phyloP scores from a whole-genome alignment of 495 filamentous ascomycete species.

The Hypoxylon crocopeplum region DNA sequence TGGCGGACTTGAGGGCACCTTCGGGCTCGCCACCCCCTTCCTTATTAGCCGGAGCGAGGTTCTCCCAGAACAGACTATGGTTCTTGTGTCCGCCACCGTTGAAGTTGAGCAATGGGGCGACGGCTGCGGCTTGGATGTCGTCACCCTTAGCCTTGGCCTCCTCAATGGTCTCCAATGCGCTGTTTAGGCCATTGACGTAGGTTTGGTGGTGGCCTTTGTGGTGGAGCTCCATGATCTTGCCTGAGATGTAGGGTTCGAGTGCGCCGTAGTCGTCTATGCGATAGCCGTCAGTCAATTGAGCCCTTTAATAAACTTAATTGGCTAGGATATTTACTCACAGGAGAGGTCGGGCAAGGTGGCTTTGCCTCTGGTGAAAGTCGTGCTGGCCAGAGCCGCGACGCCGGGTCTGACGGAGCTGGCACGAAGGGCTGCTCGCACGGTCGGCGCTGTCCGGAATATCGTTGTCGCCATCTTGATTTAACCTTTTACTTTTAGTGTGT shows the following conservation, averaged over 20 bases:
- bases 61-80: slow-evolving; percentile 98
- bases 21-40: slow-evolving; percentile 78
- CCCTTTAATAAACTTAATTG: not conserved
- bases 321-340: slow-evolving; percentile 63
- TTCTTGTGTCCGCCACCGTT: slow-evolving; percentile 95
- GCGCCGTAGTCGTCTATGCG: slow-evolving; percentile 81
- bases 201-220: slow-evolving; percentile 81
- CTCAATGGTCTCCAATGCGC: slow-evolving; percentile 64
- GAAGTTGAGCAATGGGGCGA: slow-evolving; percentile 93
- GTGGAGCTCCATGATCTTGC: slow-evolving; percentile 97
- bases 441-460: slow-evolving; percentile 58
- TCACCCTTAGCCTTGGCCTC: slow-evolving; percentile 65
- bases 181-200: slow-evolving; percentile 78
- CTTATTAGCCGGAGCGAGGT: slow-evolving; percentile 77
- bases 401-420: slow-evolving; percentile 46
- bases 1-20: slow-evolving; percentile 64
- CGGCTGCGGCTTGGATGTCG: slow-evolving; percentile 73
- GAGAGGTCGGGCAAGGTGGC: slow-evolving; percentile 93
- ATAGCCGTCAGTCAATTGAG: slow-evolving; percentile 1
- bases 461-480: slow-evolving; percentile 57
- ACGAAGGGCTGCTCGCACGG: slow-evolving; percentile 54
- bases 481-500: no score
- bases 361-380: slow-evolving; percentile 82
- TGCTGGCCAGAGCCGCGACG: slow-evolving; percentile 67
- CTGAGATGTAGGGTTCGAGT: slow-evolving; percentile 92